Evolutionary conservation across 805 yeast genomes (phyloP).

Genomic region (Lipomyces yamanashiensis): DNA sequence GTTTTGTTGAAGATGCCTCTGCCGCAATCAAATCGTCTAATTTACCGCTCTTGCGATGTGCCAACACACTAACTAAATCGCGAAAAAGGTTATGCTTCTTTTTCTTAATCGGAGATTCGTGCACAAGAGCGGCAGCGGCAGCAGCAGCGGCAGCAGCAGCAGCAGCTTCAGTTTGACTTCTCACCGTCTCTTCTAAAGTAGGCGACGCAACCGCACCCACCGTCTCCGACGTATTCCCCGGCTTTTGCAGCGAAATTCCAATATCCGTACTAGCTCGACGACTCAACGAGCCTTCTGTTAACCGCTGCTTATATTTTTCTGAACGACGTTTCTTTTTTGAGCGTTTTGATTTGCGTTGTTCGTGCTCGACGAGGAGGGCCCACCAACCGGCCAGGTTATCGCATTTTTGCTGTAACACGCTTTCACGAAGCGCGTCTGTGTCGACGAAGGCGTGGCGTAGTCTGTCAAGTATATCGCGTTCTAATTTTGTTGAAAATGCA

Average conservation of each 20-base stretch:
- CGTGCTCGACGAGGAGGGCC: slow-evolving; percentile 62
- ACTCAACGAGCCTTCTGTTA: slow-evolving; percentile 17
- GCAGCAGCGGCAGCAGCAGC: background rate
- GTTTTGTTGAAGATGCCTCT: background rate
- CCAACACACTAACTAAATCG: slow-evolving; percentile 1
- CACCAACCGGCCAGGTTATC: slow-evolving; percentile 78
- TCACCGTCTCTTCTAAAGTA: background rate
- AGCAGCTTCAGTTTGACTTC: slow-evolving; percentile 2
- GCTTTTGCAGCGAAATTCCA: slow-evolving; percentile 10
- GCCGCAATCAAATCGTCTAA: background rate
- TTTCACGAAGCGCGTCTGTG: slow-evolving; percentile 59
- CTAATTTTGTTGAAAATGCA: slow-evolving; percentile 65
- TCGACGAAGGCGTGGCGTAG: slow-evolving; percentile 68
- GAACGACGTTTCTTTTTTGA: slow-evolving; percentile 13
- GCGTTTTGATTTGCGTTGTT: slow-evolving; percentile 5
- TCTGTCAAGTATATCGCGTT: slow-evolving; percentile 62
- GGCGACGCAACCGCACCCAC: background rate
- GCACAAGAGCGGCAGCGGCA: background rate
- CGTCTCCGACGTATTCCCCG: background rate
- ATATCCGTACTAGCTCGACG: slow-evolving; percentile 9
- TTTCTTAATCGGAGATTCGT: background rate
- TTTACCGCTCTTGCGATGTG: background rate
- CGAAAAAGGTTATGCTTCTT: slow-evolving; percentile 5
- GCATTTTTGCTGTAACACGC: slow-evolving; percentile 63
- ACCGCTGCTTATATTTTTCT: slow-evolving; percentile 5